A percentile compares a stretch with the other conserved stretches of the same genome.
phyloP scores from a whole-genome alignment of 1,139 yeast genomes.

The Scheffersomyces cryptocercus region DNA sequence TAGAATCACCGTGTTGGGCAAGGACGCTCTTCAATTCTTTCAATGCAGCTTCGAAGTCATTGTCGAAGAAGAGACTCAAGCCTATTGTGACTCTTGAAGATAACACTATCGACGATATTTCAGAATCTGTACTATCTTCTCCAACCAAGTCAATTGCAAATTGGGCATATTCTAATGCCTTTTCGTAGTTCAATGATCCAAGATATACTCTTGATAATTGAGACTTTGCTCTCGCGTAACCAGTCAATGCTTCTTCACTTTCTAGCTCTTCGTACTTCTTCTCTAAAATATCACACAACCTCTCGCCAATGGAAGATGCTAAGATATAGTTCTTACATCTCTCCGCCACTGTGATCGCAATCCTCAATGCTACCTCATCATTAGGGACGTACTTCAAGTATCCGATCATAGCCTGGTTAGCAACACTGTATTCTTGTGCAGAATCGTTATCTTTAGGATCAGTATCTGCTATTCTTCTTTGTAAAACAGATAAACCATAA shows the following conservation, averaged over 20 bases:
- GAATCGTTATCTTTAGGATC: constrained; percentile 58
- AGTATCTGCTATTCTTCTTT: constrained; percentile 37
- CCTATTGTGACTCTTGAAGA: constrained; percentile 75
- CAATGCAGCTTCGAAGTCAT: constrained; percentile 64
- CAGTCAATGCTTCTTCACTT: constrained; percentile 43
- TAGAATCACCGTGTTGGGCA: constrained; percentile 43
- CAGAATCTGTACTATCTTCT: constrained; percentile 19
- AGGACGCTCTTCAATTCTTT: constrained; percentile 66
- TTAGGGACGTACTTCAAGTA: constrained; percentile 68
- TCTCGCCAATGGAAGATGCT: constrained; percentile 51
- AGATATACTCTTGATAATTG: constrained; percentile 71
- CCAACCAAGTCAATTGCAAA: constrained; percentile 54
- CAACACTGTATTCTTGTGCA: constrained; percentile 66
- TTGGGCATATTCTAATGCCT: constrained; percentile 64
- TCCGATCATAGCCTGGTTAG: constrained; percentile 71
- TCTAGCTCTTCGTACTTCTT: constrained; percentile 58
- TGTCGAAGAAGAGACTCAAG: constrained; percentile 61
- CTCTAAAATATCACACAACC: constrained; percentile 55
- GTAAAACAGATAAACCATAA: constrained; percentile 63
- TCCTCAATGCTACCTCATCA: constrained; percentile 61
- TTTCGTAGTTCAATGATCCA: constrained; percentile 55
- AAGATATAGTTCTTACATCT: constrained; percentile 61
- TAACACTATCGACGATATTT: constrained; percentile 27
- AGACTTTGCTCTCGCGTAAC: constrained; percentile 61
- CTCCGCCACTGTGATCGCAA: constrained; percentile 65